Evolutionary conservation across 1,284 basidiomycete genomes (phyloP).

Genomic region (Xerocomus cyaneibrunnescens): DNA sequence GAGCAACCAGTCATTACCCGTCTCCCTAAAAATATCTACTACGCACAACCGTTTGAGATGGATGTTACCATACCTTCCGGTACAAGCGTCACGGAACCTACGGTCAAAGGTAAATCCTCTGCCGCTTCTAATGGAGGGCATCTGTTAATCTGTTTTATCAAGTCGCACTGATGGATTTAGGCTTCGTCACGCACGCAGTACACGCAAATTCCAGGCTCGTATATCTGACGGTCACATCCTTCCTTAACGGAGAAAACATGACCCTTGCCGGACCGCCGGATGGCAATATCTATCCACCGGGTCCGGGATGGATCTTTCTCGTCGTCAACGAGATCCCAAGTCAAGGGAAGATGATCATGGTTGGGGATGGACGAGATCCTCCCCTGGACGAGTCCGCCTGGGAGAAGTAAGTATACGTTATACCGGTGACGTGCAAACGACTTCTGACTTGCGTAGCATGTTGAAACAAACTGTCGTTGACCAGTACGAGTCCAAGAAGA

Average conservation of each 20-base stretch:
- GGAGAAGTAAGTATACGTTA: slow-evolving; percentile 50
- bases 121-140: background rate
- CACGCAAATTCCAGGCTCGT: slow-evolving; percentile 80
- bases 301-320: slow-evolving; percentile 77
- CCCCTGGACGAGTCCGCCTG: slow-evolving; percentile 53
- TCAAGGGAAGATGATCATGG: slow-evolving; percentile 60
- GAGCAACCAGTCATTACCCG: slow-evolving; percentile 52
- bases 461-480: slow-evolving; percentile 48
- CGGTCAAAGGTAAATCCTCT: slow-evolving; percentile 37
- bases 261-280: slow-evolving; percentile 59
- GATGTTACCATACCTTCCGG: slow-evolving; percentile 38
- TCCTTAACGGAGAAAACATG: slow-evolving; percentile 40
- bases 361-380: slow-evolving; percentile 66
- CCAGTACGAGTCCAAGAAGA: slow-evolving; percentile 47
- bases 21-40: slow-evolving; percentile 45
- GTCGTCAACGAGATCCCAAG: slow-evolving; percentile 72
- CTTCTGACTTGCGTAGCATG: slow-evolving; percentile 32
- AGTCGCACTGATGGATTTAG: slow-evolving; percentile 81
- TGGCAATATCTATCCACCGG: slow-evolving; percentile 70
- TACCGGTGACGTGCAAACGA: slow-evolving; percentile 20
- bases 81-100: slow-evolving; percentile 17
- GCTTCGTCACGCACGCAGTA: slow-evolving; percentile 75
- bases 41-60: slow-evolving; percentile 45
- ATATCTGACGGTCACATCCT: slow-evolving; percentile 47
- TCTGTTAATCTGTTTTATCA: slow-evolving; percentile 9